phyloP scores from a whole-genome alignment of 2,329 filamentous ascomycete species.

The Plectosphaerella cucumerina region DNA sequence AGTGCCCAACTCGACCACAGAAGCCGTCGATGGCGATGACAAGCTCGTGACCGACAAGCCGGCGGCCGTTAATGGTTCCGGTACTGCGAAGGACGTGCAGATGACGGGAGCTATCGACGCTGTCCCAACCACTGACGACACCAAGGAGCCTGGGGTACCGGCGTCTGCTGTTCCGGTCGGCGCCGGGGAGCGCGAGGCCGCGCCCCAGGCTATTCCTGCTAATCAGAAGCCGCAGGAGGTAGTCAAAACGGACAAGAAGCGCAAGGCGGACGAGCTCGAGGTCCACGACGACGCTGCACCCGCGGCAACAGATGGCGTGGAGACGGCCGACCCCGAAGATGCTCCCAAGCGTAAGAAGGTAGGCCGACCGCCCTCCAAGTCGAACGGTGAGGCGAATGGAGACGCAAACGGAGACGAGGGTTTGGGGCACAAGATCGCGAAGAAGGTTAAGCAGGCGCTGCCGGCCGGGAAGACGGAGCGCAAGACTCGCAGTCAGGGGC shows the following conservation, averaged over 20 bases:
- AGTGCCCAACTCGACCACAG: slow-evolving; percentile 26
- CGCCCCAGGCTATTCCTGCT: slow-evolving; percentile 9
- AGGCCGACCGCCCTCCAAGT: slow-evolving; percentile 9
- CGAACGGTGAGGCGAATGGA: slow-evolving; percentile 3
- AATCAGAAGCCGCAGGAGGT: slow-evolving; percentile 16
- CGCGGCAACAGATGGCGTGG: neutral
- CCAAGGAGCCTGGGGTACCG: slow-evolving; percentile 6
- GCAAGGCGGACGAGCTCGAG: slow-evolving; percentile 28
- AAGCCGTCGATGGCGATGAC: slow-evolving; percentile 13
- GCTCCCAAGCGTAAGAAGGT: slow-evolving; percentile 17
- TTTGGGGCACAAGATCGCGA: slow-evolving; percentile 13
- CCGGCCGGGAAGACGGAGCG: slow-evolving; percentile 29
- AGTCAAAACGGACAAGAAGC: slow-evolving; percentile 31
- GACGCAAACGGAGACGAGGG: slow-evolving; percentile 7
- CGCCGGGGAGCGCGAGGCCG: slow-evolving; percentile 8
- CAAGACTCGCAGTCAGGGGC: slow-evolving; percentile 39
- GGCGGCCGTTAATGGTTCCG: slow-evolving; percentile 6
- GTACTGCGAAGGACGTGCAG: slow-evolving; percentile 13
- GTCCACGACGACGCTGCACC: slow-evolving; percentile 17
- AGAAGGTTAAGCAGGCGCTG: slow-evolving; percentile 31
- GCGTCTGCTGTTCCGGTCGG: slow-evolving; percentile 6
- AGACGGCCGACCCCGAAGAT: neutral
- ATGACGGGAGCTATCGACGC: slow-evolving; percentile 14
- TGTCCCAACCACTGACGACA: slow-evolving; percentile 16
- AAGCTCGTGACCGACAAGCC: slow-evolving; percentile 22